Evolutionary conservation across 2,329 filamentous ascomycete species (phyloP).

Genomic region (Aspergillus caelatus): DNA sequence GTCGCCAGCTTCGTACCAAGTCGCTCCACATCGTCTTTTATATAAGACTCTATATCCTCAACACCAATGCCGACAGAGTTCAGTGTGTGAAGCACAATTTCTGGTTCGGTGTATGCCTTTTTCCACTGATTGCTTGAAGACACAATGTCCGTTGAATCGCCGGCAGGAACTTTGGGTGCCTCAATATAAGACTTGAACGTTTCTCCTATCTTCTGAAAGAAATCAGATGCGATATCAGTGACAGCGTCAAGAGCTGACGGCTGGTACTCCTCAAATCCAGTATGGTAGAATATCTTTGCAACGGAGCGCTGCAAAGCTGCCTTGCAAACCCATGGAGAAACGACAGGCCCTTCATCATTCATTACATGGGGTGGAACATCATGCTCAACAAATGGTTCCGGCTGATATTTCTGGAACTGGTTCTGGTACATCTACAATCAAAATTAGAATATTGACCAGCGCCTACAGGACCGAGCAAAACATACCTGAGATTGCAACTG

Average conservation of each 20-base stretch:
- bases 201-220: slow-evolving; percentile 79
- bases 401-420: slow-evolving; percentile 95
- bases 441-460: slow-evolving; percentile 5
- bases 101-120: slow-evolving; percentile 76
- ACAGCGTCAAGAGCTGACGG: slow-evolving; percentile 89
- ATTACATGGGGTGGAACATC: slow-evolving; percentile 90
- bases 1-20: slow-evolving; percentile 75
- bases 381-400: slow-evolving; percentile 81
- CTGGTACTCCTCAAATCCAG: slow-evolving; percentile 95
- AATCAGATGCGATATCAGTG: slow-evolving; percentile 86
- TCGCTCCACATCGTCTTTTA: slow-evolving; percentile 90
- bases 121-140: slow-evolving; percentile 53
- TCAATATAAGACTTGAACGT: slow-evolving; percentile 84
- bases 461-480: neutral
- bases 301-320: slow-evolving; percentile 87
- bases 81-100: slow-evolving; percentile 83
- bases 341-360: slow-evolving; percentile 83
- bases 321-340: slow-evolving; percentile 79
- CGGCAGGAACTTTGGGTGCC: slow-evolving; percentile 70
- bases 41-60: slow-evolving; percentile 79
- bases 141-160: slow-evolving; percentile 46
- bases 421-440: slow-evolving; percentile 83
- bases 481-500: slow-evolving; percentile 91
- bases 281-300: slow-evolving; percentile 92
- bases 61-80: slow-evolving; percentile 82